Conservation (phyloP, 805 yeast species). For the Saccharomycopsis sp. region DNA sequence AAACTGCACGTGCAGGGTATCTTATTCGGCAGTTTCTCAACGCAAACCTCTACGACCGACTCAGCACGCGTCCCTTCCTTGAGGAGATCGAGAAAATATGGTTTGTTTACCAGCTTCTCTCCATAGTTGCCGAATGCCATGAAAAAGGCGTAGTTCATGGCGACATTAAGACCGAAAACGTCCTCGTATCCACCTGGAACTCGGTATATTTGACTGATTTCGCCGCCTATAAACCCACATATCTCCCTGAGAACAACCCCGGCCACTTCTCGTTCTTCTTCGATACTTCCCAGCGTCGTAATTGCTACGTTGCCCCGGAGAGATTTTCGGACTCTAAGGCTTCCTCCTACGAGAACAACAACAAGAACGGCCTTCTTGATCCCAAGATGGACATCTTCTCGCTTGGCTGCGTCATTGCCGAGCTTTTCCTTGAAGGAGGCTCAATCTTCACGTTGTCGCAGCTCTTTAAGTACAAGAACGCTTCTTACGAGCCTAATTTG, state of each 20-base stretch:
- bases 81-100: slow-evolving; percentile 77
- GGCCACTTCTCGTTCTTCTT: slow-evolving; percentile 87
- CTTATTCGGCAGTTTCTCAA: slow-evolving; percentile 74
- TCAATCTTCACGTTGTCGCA: slow-evolving; percentile 85
- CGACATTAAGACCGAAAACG: slow-evolving; percentile 86
- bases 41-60: slow-evolving; percentile 79
- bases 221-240: slow-evolving; percentile 77
- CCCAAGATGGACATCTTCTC: slow-evolving; percentile 77
- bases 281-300: slow-evolving; percentile 80
- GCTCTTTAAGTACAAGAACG: slow-evolving; percentile 70
- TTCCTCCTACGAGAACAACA: slow-evolving; percentile 20
- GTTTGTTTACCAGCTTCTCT: slow-evolving; percentile 73
- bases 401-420: slow-evolving; percentile 85
- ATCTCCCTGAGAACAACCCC: slow-evolving; percentile 88
- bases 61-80: slow-evolving; percentile 82
- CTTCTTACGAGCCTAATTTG: slow-evolving; percentile 61
- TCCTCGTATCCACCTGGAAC: slow-evolving; percentile 81
- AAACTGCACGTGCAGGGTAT: slow-evolving; percentile 90
- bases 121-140: slow-evolving; percentile 61
- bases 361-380: slow-evolving; percentile 34
- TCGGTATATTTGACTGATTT: slow-evolving; percentile 83
- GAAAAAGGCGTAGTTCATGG: slow-evolving; percentile 65
- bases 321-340: slow-evolving; percentile 42
- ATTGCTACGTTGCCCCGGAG: slow-evolving; percentile 93
- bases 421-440: slow-evolving; percentile 77